Evolutionary conservation across 495 filamentous ascomycete species (phyloP).

Genomic region (Penicillium steckii): DNA sequence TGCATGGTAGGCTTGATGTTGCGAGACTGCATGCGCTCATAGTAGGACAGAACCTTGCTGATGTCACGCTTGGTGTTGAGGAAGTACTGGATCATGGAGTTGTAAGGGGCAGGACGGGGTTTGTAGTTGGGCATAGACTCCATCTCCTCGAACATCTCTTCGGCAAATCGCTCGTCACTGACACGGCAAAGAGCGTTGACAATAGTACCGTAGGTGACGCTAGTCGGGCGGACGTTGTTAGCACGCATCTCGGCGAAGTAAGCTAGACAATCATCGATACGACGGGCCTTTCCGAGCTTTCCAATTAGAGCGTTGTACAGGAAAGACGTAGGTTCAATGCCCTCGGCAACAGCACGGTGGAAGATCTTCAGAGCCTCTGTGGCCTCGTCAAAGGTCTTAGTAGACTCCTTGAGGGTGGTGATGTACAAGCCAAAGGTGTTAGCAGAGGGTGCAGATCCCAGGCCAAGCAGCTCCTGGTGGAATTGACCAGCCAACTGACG

Average conservation of each 20-base stretch:
- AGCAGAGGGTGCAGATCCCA: slow-evolving; percentile 87
- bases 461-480: slow-evolving; percentile 83
- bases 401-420: slow-evolving; percentile 92
- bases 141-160: slow-evolving; percentile 99
- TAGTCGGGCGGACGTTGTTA: slow-evolving; percentile 89
- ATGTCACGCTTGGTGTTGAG: slow-evolving; percentile 94
- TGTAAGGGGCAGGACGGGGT: slow-evolving; percentile 93
- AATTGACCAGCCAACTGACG: slow-evolving; percentile 76
- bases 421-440: slow-evolving; percentile 99
- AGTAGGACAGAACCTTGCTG: slow-evolving; percentile 91
- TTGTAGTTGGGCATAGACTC: slow-evolving; percentile 99
- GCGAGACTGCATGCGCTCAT: slow-evolving; percentile 85
- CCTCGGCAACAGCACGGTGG: slow-evolving; percentile 87
- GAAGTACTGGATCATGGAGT: slow-evolving; percentile 99
- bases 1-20: slow-evolving; percentile 90
- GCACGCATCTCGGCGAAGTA: slow-evolving; percentile 98
- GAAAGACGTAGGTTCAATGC: slow-evolving; percentile 93
- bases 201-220: slow-evolving; percentile 96
- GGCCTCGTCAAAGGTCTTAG: slow-evolving; percentile 96
- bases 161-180: slow-evolving; percentile 94
- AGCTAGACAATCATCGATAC: slow-evolving; percentile 95
- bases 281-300: slow-evolving; percentile 94
- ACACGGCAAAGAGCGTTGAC: slow-evolving; percentile 97
- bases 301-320: slow-evolving; percentile 98
- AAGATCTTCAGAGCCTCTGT: slow-evolving; percentile 97